These are phyloP conservation scores for Paecilomyces formosus DNA, from an alignment of 2,329 filamentous ascomycete species.

Conservation along the genomic window DNA sequence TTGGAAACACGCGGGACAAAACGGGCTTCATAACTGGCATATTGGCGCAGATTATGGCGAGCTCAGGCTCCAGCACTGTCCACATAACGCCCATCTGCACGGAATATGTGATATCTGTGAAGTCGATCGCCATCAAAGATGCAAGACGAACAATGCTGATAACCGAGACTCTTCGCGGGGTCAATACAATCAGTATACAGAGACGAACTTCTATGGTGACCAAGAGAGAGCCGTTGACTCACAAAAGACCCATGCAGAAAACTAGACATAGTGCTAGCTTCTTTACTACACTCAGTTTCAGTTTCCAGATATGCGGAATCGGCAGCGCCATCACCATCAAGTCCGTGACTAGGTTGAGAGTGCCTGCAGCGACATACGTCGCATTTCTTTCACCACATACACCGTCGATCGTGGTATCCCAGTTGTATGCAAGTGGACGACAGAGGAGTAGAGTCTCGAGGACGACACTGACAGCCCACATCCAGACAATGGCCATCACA, in stretches of 20 bases:
- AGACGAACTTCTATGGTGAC: neutral
- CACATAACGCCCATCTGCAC: neutral
- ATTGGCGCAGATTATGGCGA: neutral
- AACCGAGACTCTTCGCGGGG: neutral
- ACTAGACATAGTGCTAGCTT: neutral
- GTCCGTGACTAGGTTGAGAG: slow-evolving; percentile 3
- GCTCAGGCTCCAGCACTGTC: neutral
- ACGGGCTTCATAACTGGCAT: neutral
- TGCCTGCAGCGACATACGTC: neutral
- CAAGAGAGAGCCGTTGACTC: neutral
- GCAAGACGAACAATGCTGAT: neutral
- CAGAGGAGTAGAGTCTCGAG: slow-evolving; percentile 2
- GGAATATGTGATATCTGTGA: neutral
- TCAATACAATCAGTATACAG: neutral
- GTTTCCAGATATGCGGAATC: slow-evolving; percentile 2
- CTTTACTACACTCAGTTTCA: neutral
- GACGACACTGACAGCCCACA: slow-evolving; percentile 1
- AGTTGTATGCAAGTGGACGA: slow-evolving; percentile 5
- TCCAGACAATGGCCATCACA: neutral
- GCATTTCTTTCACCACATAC: neutral
- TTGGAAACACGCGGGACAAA: neutral
- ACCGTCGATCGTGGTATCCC: slow-evolving; percentile 3
- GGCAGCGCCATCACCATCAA: slow-evolving; percentile 1
- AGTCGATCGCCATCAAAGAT: slow-evolving; percentile 1
- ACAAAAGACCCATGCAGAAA: slow-evolving; percentile 1